Evolutionary conservation across 2,329 filamentous ascomycete genomes (phyloP), one percentile per base, ranked within the genome.

Genomic region (Cordyceps pruinosa): DNA sequence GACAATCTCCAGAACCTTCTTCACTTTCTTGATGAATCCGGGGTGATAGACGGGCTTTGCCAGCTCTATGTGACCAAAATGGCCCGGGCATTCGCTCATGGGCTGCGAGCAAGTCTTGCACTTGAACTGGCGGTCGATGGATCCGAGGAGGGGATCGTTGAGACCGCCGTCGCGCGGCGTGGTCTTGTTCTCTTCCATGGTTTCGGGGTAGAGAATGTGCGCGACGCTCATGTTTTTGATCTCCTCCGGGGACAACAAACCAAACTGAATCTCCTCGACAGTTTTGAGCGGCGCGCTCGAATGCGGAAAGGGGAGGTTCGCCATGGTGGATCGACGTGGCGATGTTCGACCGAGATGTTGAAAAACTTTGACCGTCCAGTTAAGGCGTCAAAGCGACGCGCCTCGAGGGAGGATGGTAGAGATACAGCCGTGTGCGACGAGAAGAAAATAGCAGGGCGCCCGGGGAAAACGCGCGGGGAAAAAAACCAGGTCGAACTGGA

Each of bases 241-340:
- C 79, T 99, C 95, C 73, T 99, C 94, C 26, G 94, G 94, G 35
- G 94, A 96, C 74, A 99, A 84, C 71, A 99, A 84, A 70, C 94
- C 94, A 71, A 99, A 99, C 80, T 99, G 95, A 68, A 99, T 96
- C 82, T 99, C 95, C 82, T 97, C 88, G 68, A 99, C 92, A 64
- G 89, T 96, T 81, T 94, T 93, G 83, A 97, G 83, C 74, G 92
- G 92, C 84, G 89, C 92, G 83, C 89, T 92, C 72, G 90, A 96
- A 76, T 91, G 90, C 70, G 88, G 82, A 70, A 96, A 96, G 72
- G 87, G 87, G 65, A 93, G 86, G 77, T 95, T 96, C 78, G 93
- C 84, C 94, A 99, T 96, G 69, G 69, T 89, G 75, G 71, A 72
- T 69, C 60, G 57, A 61, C 59, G 52, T 61, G 9, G 41, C 21